Conservation (phyloP, 164 flowering plant genomes). For the Dillenia turbinata region DNA sequence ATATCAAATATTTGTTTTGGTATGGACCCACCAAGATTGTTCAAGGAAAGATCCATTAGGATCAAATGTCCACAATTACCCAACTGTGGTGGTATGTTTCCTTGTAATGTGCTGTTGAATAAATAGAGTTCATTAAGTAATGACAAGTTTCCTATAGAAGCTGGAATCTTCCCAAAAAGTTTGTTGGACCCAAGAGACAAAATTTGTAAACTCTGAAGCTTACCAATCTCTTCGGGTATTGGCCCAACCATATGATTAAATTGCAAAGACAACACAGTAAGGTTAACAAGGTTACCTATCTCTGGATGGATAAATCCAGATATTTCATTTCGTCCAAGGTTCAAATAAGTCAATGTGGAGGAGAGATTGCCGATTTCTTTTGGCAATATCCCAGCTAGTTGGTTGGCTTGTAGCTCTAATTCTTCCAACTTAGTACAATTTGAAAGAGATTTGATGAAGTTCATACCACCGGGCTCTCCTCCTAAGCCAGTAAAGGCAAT, state of each 20-base stretch:
- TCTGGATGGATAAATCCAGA: background rate
- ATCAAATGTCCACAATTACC: background rate
- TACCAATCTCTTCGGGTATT: slow-evolving; percentile 1
- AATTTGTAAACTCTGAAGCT: background rate
- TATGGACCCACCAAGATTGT: background rate
- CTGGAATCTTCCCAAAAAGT: slow-evolving; percentile 4
- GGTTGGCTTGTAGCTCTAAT: background rate
- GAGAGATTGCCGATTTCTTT: background rate
- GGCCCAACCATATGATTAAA: background rate
- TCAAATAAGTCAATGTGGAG: background rate
- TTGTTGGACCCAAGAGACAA: background rate
- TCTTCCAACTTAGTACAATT: background rate
- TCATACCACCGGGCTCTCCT: background rate
- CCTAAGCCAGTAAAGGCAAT: too few species aligned
- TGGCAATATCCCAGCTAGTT: background rate
- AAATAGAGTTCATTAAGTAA: background rate
- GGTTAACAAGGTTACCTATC: background rate
- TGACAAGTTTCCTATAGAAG: slow-evolving; percentile 3
- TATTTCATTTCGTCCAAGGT: background rate
- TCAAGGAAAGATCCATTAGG: slow-evolving; percentile 8
- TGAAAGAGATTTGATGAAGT: background rate
- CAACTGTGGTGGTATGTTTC: slow-evolving; percentile 7
- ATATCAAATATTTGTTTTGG: background rate
- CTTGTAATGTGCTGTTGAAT: background rate
- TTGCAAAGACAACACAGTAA: background rate